Conservation (phyloP, 768 basidiomycete genomes). For the Plicaturopsis crispa region DNA sequence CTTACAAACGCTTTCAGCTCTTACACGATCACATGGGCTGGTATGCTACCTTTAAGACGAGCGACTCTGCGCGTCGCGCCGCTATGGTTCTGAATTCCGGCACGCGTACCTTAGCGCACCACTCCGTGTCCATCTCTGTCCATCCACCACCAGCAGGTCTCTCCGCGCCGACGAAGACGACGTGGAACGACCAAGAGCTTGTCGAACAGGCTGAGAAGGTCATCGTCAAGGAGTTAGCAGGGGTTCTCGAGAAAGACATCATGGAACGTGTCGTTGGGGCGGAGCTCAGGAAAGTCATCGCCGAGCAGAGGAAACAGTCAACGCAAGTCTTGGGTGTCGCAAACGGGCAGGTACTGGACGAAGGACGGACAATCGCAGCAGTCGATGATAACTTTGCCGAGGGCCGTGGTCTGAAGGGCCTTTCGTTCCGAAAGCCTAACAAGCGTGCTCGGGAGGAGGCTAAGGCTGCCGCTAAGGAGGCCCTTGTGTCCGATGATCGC, state of each 20-base stretch:
- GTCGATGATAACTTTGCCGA: slow-evolving; percentile 36
- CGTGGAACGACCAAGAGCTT: slow-evolving; percentile 48
- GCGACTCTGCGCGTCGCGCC: slow-evolving; percentile 59
- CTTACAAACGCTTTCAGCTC: slow-evolving; percentile 45
- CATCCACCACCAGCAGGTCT: slow-evolving; percentile 31
- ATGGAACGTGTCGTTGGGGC: slow-evolving; percentile 49
- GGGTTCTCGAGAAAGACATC: slow-evolving; percentile 57
- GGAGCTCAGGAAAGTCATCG: slow-evolving; percentile 44
- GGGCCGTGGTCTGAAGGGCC: slow-evolving; percentile 32
- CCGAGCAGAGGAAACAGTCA: slow-evolving; percentile 16
- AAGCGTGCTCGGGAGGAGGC: slow-evolving; percentile 25
- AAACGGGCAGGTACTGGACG: slow-evolving; percentile 9
- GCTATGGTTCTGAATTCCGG: slow-evolving; percentile 50
- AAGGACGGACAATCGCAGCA: slow-evolving; percentile 35
- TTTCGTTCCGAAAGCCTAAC: slow-evolving; percentile 36
- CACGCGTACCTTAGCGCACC: slow-evolving; percentile 48
- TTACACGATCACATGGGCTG: slow-evolving; percentile 64
- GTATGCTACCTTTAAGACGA: slow-evolving; percentile 73
- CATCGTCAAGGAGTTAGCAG: slow-evolving; percentile 49
- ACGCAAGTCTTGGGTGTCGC: too few species aligned
- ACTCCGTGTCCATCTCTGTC: slow-evolving; percentile 49
- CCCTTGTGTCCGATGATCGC: slow-evolving; percentile 13
- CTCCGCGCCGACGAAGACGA: slow-evolving; percentile 29
- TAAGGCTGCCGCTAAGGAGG: slow-evolving; percentile 24
- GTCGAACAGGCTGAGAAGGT: slow-evolving; percentile 46